Conservation (phyloP, 1,284 basidiomycete species). For the Sutorius eximius region DNA sequence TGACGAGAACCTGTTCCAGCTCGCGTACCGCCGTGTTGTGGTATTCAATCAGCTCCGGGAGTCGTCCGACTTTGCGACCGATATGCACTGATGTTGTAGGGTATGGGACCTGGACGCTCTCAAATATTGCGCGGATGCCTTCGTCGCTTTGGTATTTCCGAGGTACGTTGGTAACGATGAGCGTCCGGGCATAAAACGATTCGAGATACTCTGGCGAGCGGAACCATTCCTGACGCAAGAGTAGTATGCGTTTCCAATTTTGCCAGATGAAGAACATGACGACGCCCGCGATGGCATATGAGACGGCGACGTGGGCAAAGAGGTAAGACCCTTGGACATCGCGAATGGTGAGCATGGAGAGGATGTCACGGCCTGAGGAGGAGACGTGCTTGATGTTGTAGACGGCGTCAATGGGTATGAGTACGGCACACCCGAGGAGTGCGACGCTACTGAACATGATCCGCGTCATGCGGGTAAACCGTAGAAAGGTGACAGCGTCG, state of each 20-base stretch:
- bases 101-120: slow-evolving; percentile 66
- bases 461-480: slow-evolving; percentile 87
- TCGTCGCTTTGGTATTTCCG: slow-evolving; percentile 68
- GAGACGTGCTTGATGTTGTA: slow-evolving; percentile 52
- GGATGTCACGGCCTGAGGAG: slow-evolving; percentile 32
- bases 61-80: slow-evolving; percentile 61
- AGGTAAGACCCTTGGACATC: slow-evolving; percentile 58
- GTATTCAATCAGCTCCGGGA: slow-evolving; percentile 70
- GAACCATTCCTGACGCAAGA: slow-evolving; percentile 59
- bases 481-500: slow-evolving; percentile 91
- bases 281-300: slow-evolving; percentile 59
- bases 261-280: slow-evolving; percentile 60
- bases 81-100: slow-evolving; percentile 76
- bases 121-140: slow-evolving; percentile 66
- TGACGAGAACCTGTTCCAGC: slow-evolving; percentile 73
- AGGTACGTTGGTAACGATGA: slow-evolving; percentile 63
- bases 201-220: slow-evolving; percentile 64
- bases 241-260: slow-evolving; percentile 65
- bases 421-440: slow-evolving; percentile 65
- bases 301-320: slow-evolving; percentile 64
- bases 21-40: slow-evolving; percentile 79
- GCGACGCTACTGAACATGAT: slow-evolving; percentile 74
- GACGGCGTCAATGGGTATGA: slow-evolving; percentile 78
- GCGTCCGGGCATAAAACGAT: slow-evolving; percentile 66
- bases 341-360: slow-evolving; percentile 69